Percentiles rank a stretch among this genome's conserved stretches.
phyloP scores from a whole-genome alignment of 225 moss, liverwort and hornwort genomes.

The Physcomitrellopsis africana region DNA sequence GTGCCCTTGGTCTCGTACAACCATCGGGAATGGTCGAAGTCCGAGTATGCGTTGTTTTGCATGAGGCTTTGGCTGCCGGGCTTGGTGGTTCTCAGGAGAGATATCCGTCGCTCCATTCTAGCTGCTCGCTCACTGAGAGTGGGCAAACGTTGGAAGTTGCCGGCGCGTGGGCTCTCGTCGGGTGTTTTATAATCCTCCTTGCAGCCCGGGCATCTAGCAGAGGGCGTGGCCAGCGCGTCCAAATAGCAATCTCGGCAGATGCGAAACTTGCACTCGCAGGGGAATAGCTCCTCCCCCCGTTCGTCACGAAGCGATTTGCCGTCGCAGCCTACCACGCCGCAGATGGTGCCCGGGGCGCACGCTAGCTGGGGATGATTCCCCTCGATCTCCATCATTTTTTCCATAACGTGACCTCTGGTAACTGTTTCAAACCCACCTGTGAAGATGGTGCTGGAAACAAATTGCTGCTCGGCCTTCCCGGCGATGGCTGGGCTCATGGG shows the following conservation, averaged over 20 bases:
- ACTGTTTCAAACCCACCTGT: conserved; percentile 72
- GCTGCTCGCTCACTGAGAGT: conserved; percentile 44
- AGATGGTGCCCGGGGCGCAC: conserved; percentile 55
- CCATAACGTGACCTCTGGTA: conserved; percentile 91
- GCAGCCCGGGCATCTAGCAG: conserved; percentile 80
- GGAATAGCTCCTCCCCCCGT: conserved; percentile 78
- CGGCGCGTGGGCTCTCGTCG: conserved; percentile 40
- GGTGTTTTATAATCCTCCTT: conserved; percentile 72
- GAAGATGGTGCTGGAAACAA: conserved; percentile 92
- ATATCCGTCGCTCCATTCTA: conserved; percentile 77
- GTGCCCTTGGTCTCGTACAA: conserved; percentile 84
- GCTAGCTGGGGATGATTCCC: conserved; percentile 74
- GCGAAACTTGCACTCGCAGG: conserved; percentile 80
- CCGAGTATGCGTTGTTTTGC: conserved; percentile 47
- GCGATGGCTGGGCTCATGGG: conserved; percentile 69
- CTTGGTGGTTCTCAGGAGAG: conserved; percentile 65
- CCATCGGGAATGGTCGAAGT: conserved; percentile 78
- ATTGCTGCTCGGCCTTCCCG: conserved; percentile 88
- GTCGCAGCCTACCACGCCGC: conserved; percentile 76
- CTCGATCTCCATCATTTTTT: conserved; percentile 81
- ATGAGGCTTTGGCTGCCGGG: conserved; percentile 52
- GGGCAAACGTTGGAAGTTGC: conserved; percentile 58
- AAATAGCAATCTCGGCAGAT: conserved; percentile 91
- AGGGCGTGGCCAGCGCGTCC: conserved; percentile 59
- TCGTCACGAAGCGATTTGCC: conserved; percentile 78